Conservation (phyloP, 345 rosid genomes). For the Hibiscus tridactylites region DNA sequence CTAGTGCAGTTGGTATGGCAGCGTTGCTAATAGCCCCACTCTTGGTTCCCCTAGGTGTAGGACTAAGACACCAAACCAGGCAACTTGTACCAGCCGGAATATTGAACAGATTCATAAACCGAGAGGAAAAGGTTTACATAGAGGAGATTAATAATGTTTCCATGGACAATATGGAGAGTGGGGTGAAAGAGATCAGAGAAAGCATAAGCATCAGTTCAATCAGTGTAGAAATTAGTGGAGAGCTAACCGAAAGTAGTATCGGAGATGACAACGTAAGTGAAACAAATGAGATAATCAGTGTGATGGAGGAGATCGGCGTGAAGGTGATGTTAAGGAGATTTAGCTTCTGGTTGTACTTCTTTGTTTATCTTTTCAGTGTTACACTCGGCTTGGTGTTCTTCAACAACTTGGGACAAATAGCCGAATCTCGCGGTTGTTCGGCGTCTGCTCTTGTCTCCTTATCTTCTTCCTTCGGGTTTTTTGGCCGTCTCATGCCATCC, state of each 20-base stretch:
- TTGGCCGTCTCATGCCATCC: conserved; percentile 89
- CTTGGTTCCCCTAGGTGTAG: conserved; percentile 27
- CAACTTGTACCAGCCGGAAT: not conserved
- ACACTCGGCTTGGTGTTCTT: conserved; percentile 69
- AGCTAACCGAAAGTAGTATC: conserved; percentile 13
- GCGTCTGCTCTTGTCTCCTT: conserved; percentile 58
- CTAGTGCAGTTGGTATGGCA: conserved; percentile 35
- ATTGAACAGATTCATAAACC: not conserved
- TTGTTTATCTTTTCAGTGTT: conserved; percentile 69
- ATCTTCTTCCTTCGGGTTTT: conserved; percentile 78
- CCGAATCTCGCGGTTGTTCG: conserved; percentile 65
- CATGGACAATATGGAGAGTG: not conserved
- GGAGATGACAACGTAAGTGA: not conserved
- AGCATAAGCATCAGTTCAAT: not conserved
- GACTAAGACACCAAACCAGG: conserved; percentile 8
- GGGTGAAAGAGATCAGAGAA: conserved; percentile 10
- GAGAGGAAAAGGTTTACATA: conserved; percentile 23
- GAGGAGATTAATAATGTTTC: conserved; percentile 22
- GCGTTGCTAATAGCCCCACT: conserved; percentile 45
- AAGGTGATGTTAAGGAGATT: conserved; percentile 45
- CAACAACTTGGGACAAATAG: conserved; percentile 89
- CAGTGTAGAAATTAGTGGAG: not conserved
- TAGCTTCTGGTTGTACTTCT: conserved; percentile 74
- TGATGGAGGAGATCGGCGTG: conserved; percentile 60
- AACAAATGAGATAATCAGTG: conserved; percentile 12